Conservation (phyloP, 805 yeast species). For the Yarrowia sp. region DNA sequence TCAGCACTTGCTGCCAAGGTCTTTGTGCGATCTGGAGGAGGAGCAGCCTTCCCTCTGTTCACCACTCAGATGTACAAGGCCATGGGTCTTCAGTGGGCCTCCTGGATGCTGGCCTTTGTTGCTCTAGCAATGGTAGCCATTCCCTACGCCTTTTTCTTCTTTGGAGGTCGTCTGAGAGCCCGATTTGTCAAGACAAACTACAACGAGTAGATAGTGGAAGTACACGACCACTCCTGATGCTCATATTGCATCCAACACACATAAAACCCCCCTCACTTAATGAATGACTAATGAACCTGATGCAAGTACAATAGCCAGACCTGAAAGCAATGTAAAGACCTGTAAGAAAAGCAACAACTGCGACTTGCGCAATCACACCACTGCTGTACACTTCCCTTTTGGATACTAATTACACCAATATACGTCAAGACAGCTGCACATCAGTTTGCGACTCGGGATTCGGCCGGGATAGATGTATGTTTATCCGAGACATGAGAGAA, state of each 20-base stretch:
- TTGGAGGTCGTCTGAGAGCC: conserved; percentile 54
- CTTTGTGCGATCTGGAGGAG: conserved; percentile 65
- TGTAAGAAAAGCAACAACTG: neutral
- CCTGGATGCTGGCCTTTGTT: conserved; percentile 61
- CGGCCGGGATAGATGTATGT: conserved; percentile 12
- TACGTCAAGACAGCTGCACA: neutral
- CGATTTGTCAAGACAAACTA: conserved; percentile 41
- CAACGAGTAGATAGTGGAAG: conserved; percentile 15
- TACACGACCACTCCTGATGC: no score
- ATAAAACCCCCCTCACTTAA: neutral
- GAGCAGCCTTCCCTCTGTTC: conserved; percentile 65
- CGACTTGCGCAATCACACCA: neutral
- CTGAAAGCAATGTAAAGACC: neutral
- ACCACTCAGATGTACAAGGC: conserved; percentile 61
- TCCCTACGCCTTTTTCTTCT: conserved; percentile 58
- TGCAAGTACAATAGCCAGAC: no score
- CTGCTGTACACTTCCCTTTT: conserved; percentile 7
- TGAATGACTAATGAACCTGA: neutral
- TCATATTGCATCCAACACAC: no score
- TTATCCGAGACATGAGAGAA: conserved; percentile 24
- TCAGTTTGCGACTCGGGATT: conserved; percentile 10
- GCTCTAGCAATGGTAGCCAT: conserved; percentile 59
- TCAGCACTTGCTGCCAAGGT: conserved; percentile 70
- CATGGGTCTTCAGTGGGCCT: conserved; percentile 61
- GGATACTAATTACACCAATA: neutral